A percentile compares a stretch with the other conserved stretches of the same genome.
These are phyloP conservation scores for Leccinellum luteum DNA, from an alignment of 768 basidiomycete species.

Conservation along the genomic window DNA sequence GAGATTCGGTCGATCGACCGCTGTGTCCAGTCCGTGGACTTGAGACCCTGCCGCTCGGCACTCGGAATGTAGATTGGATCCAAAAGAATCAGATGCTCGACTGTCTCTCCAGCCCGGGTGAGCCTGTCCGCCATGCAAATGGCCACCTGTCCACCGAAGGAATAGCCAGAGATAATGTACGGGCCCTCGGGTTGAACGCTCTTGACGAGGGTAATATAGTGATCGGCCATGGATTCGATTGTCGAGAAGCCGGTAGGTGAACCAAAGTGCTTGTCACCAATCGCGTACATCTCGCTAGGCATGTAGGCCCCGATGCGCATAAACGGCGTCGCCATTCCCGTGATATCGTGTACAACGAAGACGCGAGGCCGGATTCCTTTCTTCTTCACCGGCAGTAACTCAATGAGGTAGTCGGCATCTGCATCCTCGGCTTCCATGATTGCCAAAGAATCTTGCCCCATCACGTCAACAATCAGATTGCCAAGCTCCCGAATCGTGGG, in stretches of 20 bases:
- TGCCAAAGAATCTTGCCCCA: no score
- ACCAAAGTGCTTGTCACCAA: constrained; percentile 32
- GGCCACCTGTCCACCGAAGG: constrained; percentile 30
- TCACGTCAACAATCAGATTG: no score
- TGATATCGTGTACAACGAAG: no score
- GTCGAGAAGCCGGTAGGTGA: constrained; percentile 28
- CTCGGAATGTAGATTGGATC: constrained; percentile 31
- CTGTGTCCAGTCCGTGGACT: constrained; percentile 31
- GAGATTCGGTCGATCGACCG: constrained; percentile 30
- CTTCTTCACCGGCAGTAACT: no score
- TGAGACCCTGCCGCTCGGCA: constrained; percentile 26
- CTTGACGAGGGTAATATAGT: constrained; percentile 28
- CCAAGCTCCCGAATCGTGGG: no score
- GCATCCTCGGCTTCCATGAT: no score
- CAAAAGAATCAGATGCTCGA: constrained; percentile 27
- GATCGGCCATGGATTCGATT: constrained; percentile 31
- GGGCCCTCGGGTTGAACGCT: constrained; percentile 27
- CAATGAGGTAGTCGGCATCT: no score
- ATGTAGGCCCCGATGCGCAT: no score
- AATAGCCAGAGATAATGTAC: constrained; percentile 28
- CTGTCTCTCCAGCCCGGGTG: constrained; percentile 19
- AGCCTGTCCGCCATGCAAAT: constrained; percentile 28
- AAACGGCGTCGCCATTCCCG: no score
- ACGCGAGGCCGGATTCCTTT: no score
- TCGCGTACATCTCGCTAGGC: constrained; percentile 33